Conservation (phyloP, 805 yeast species). For the Candida nanaspora region DNA sequence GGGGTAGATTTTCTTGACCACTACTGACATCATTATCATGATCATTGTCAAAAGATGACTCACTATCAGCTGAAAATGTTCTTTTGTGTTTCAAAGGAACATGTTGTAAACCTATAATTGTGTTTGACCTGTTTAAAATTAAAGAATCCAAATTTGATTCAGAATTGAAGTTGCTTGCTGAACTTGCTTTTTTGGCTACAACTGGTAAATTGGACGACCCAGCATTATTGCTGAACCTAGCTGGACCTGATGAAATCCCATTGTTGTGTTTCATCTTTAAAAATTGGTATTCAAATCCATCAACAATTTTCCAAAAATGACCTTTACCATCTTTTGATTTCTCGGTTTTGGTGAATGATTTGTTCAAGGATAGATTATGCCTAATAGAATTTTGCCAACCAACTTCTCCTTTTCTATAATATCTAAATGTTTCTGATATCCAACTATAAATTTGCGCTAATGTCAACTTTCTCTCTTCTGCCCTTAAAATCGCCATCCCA, state of each 20-base stretch:
- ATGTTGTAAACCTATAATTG: slow-evolving; percentile 21
- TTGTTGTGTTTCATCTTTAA: slow-evolving; percentile 45
- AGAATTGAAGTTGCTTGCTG: not conserved
- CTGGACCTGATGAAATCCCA: not conserved
- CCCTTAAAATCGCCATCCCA: slow-evolving; percentile 84
- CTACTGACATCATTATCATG: not conserved
- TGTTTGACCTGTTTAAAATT: slow-evolving; percentile 18
- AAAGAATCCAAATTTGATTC: too few species aligned
- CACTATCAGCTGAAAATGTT: slow-evolving; percentile 3
- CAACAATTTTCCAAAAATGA: slow-evolving; percentile 86
- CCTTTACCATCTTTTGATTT: slow-evolving; percentile 88
- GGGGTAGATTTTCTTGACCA: slow-evolving; percentile 2
- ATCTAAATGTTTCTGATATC: slow-evolving; percentile 82
- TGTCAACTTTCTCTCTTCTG: slow-evolving; percentile 66
- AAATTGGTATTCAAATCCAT: slow-evolving; percentile 79
- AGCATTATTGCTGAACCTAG: not conserved
- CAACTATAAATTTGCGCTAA: slow-evolving; percentile 82
- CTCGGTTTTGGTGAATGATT: slow-evolving; percentile 86
- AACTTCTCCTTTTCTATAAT: slow-evolving; percentile 75
- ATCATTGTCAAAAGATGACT: slow-evolving; percentile 5
- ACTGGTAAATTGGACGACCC: not conserved
- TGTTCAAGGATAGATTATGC: slow-evolving; percentile 86
- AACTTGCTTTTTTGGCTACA: not conserved
- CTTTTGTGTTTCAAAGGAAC: slow-evolving; percentile 5
- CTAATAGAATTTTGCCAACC: slow-evolving; percentile 99